These are phyloP conservation scores for Boletus rubropictus DNA, from an alignment of 768 basidiomycete species.

Conservation along the genomic window DNA sequence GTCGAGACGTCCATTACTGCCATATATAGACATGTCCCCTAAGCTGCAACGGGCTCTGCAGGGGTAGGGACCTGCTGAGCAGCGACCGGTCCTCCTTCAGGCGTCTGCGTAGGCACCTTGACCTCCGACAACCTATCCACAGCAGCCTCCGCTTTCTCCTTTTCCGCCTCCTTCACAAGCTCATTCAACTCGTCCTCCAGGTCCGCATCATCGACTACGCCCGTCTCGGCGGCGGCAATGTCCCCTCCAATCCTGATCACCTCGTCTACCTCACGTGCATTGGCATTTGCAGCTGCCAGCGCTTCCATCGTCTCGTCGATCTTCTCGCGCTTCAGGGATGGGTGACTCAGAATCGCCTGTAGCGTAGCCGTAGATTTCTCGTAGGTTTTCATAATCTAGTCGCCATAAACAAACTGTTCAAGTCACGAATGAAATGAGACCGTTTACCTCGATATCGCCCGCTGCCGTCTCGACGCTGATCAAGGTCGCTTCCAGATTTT, in stretches of 20 bases:
- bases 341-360: conserved; percentile 69
- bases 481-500: conserved; percentile 70
- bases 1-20: conserved; percentile 5
- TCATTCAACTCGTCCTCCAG: conserved; percentile 62
- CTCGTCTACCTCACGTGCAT: conserved; percentile 79
- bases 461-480: conserved; percentile 85
- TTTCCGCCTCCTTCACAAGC: conserved; percentile 44
- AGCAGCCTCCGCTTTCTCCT: conserved; percentile 32
- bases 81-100: not conserved
- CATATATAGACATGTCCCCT: conserved; percentile 8
- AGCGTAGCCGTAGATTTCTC: conserved; percentile 78
- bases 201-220: conserved; percentile 50
- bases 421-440: conserved; percentile 1
- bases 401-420: not conserved
- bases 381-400: conserved; percentile 81
- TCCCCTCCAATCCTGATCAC: conserved; percentile 66
- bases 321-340: conserved; percentile 67
- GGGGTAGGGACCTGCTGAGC: not conserved
- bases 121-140: conserved; percentile 19
- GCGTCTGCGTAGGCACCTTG: conserved; percentile 16
- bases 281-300: conserved; percentile 74
- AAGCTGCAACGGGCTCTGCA: conserved; percentile 8
- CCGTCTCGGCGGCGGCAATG: conserved; percentile 43
- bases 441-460: conserved; percentile 76
- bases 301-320: conserved; percentile 87